These are phyloP conservation scores for Casuarina equisetifolia DNA, from an alignment of 306 rosid species.

Conservation along the genomic window DNA sequence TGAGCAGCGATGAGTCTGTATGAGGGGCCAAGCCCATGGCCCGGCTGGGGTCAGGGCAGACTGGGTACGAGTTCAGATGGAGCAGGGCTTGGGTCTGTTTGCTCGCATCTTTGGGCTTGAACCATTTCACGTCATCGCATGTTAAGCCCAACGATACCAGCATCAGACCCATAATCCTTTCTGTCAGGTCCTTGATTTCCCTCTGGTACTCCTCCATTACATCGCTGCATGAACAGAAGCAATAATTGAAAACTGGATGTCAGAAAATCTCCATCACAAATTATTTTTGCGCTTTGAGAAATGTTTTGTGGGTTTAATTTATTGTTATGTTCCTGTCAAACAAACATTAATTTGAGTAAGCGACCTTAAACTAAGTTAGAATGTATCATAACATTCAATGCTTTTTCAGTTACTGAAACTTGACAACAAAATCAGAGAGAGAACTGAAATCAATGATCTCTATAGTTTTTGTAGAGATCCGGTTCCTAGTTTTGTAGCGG, in stretches of 20 bases:
- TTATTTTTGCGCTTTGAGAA: neutral
- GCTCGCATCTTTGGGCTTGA: conserved; percentile 8
- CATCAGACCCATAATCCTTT: conserved; percentile 26
- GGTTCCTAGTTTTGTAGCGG: too few species aligned
- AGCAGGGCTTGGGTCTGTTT: conserved; percentile 9
- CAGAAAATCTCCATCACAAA: neutral
- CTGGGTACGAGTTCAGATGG: conserved; percentile 53
- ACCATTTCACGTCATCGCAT: conserved; percentile 29
- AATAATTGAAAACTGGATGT: neutral
- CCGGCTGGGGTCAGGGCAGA: conserved; percentile 45
- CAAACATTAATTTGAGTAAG: too few species aligned
- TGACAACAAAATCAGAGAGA: too few species aligned
- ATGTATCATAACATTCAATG: too few species aligned
- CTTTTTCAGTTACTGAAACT: too few species aligned
- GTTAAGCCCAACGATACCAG: conserved; percentile 38
- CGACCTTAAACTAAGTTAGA: too few species aligned
- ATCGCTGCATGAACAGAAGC: conserved; percentile 21
- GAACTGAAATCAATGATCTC: too few species aligned
- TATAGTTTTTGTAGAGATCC: too few species aligned
- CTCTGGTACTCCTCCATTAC: conserved; percentile 45
- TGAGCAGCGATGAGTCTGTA: conserved; percentile 52
- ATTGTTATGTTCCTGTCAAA: too few species aligned
- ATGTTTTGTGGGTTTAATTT: neutral
- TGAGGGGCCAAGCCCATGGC: conserved; percentile 62
- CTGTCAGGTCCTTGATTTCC: conserved; percentile 34